phyloP scores from a whole-genome alignment of 139 green algal species.

The Micractinium conductrix region DNA sequence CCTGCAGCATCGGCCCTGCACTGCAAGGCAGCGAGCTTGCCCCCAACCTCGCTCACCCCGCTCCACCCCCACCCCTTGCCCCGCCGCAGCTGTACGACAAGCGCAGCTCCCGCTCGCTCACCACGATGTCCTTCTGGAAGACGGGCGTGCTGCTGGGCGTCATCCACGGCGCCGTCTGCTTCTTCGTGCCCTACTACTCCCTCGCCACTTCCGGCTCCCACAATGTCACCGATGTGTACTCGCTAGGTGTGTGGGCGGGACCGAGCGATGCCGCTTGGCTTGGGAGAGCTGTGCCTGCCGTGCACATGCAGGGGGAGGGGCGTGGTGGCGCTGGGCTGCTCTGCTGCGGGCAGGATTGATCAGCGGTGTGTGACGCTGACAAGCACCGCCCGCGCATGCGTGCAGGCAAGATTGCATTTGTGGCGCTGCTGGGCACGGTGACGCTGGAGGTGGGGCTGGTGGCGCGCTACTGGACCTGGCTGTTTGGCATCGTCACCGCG shows the following conservation, averaged over 20 bases:
- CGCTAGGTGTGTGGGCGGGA: too few species aligned
- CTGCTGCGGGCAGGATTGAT: too few species aligned
- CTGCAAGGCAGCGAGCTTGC: neutral
- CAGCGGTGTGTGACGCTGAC: too few species aligned
- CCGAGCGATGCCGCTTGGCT: too few species aligned
- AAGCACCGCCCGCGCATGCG: too few species aligned
- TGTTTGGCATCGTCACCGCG: conserved; percentile 57
- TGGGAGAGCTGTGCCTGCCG: too few species aligned
- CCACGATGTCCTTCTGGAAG: conserved; percentile 65
- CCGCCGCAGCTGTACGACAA: conserved; percentile 69
- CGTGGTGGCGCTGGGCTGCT: too few species aligned
- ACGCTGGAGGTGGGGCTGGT: conserved; percentile 73
- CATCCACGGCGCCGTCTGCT: conserved; percentile 58
- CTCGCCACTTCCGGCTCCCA: conserved; percentile 38
- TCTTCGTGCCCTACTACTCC: conserved; percentile 72
- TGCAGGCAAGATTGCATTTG: conserved; percentile 39
- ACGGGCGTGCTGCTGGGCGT: conserved; percentile 55
- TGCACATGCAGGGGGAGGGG: too few species aligned
- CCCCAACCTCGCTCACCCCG: neutral
- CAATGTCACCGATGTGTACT: conserved; percentile 63
- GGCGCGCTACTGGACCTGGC: conserved; percentile 74
- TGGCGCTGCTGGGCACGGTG: conserved; percentile 68
- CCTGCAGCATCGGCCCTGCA: too few species aligned
- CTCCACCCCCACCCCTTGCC: neutral
- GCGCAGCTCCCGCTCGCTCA: conserved; percentile 44